Conservation (phyloP, 768 basidiomycete species). For the Lactarius hatsudake region DNA sequence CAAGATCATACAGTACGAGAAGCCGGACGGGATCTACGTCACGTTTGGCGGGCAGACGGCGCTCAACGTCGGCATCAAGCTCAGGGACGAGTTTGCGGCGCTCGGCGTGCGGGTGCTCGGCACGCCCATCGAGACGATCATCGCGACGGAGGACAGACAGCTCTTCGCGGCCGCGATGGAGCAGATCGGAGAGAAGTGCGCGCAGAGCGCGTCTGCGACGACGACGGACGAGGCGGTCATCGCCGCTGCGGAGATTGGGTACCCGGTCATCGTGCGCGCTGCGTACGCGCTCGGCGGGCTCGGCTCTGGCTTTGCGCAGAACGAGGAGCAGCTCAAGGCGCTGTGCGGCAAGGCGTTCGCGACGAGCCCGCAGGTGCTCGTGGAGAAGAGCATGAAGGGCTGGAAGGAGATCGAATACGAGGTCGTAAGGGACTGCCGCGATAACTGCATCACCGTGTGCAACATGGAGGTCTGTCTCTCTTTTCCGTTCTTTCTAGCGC, state of each 20-base stretch:
- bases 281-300: constrained; percentile 96
- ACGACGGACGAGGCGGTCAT: constrained; percentile 77
- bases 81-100: constrained; percentile 92
- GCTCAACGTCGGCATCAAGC: constrained; percentile 92
- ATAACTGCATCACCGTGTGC: constrained; percentile 99
- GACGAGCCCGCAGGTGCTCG: constrained; percentile 96
- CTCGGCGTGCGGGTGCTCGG: constrained; percentile 93
- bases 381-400: constrained; percentile 99
- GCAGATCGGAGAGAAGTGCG: constrained; percentile 93
- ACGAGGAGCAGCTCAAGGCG: constrained; percentile 84
- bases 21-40: constrained; percentile 97
- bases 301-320: constrained; percentile 94
- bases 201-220: constrained; percentile 85
- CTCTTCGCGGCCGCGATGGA: constrained; percentile 93
- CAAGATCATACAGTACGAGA: constrained; percentile 98
- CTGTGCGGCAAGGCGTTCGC: constrained; percentile 95
- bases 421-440: constrained; percentile 94
- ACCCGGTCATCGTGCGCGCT: constrained; percentile 94
- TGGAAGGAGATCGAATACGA: constrained; percentile 99
- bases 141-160: constrained; percentile 95
- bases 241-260: constrained; percentile 85
- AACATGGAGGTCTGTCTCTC: constrained; percentile 93
- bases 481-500: not conserved
- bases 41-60: constrained; percentile 99
- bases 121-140: constrained; percentile 95